A percentile compares a stretch with the other conserved stretches of the same genome.
phyloP scores from a whole-genome alignment of 2,329 filamentous ascomycete species.

The Emmonsia crescens region DNA sequence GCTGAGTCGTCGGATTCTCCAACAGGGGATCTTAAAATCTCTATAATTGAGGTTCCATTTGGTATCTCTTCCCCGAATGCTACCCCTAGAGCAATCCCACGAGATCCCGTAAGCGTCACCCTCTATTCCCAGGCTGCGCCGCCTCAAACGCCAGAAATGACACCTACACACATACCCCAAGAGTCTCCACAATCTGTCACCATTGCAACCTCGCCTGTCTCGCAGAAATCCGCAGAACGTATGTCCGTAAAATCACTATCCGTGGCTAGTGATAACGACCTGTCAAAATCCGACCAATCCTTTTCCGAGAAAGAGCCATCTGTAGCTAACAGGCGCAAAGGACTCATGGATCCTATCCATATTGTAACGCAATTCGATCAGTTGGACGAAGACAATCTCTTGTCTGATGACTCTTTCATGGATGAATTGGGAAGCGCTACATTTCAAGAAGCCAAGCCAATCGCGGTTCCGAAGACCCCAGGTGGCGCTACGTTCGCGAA shows the following conservation, averaged over 20 bases:
- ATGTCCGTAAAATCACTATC: background rate
- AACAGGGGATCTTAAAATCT: background rate
- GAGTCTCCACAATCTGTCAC: background rate
- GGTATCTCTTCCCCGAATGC: constrained; percentile 10
- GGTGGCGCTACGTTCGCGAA: constrained; percentile 50
- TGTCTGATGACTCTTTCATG: constrained; percentile 64
- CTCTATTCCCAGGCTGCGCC: constrained; percentile 12
- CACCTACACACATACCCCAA: background rate
- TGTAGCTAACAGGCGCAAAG: constrained; percentile 21
- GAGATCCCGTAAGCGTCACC: constrained; percentile 8
- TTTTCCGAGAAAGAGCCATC: constrained; percentile 14
- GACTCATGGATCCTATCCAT: constrained; percentile 44
- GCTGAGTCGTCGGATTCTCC: background rate
- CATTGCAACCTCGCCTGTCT: background rate
- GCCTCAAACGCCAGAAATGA: constrained; percentile 3
- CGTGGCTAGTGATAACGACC: background rate
- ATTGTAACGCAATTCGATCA: constrained; percentile 27
- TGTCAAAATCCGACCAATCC: constrained; percentile 8
- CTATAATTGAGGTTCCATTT: background rate
- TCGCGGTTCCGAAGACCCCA: constrained; percentile 74
- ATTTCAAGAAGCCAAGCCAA: constrained; percentile 69
- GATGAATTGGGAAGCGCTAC: constrained; percentile 76
- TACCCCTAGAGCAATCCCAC: constrained; percentile 10
- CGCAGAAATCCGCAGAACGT: constrained; percentile 14
- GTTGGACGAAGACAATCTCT: constrained; percentile 33